Evolutionary conservation across 2,329 filamentous ascomycete genomes (phyloP).

Genomic region (Hymenoscyphus infarciens): DNA sequence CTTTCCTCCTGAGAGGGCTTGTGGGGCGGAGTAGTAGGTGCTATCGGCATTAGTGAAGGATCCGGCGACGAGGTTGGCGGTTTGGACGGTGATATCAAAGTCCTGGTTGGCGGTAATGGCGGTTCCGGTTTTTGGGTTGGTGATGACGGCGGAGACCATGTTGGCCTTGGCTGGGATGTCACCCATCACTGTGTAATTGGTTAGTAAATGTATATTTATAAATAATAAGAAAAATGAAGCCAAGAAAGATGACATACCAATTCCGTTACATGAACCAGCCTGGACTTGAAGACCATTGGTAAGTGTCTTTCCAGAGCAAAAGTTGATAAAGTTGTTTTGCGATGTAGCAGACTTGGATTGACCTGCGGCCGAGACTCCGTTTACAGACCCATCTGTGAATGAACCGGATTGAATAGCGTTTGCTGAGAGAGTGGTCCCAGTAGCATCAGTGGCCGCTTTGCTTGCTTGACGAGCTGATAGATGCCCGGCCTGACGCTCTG

Average conservation of each 20-base stretch:
- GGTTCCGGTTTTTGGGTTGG: constrained; percentile 23
- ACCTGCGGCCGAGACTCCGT: constrained; percentile 25
- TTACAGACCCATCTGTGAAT: constrained; percentile 28
- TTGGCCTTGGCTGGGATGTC: constrained; percentile 32
- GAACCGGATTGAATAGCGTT: constrained; percentile 33
- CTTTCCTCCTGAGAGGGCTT: constrained; percentile 34
- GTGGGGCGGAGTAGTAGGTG: constrained; percentile 40
- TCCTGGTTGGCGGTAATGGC: constrained; percentile 15
- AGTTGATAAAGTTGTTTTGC: constrained; percentile 36
- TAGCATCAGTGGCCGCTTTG: constrained; percentile 9
- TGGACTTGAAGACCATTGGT: constrained; percentile 59
- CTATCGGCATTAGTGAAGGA: constrained; percentile 39
- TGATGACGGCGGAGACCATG: constrained; percentile 34
- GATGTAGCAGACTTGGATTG: constrained; percentile 32
- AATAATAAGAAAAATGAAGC: no score
- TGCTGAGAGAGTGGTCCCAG: constrained; percentile 24
- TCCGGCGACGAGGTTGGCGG: constrained; percentile 36
- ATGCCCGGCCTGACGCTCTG: neutral
- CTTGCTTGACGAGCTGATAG: neutral
- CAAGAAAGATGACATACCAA: constrained; percentile 13
- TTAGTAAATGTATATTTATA: constrained; percentile 2
- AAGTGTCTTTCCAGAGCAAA: constrained; percentile 39
- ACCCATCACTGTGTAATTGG: constrained; percentile 33
- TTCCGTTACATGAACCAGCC: constrained; percentile 57
- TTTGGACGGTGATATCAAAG: constrained; percentile 35